A percentile compares a stretch with the other conserved stretches of the same genome.
phyloP scores from a whole-genome alignment of 495 filamentous ascomycete genomes.

The Collariella sp. region DNA sequence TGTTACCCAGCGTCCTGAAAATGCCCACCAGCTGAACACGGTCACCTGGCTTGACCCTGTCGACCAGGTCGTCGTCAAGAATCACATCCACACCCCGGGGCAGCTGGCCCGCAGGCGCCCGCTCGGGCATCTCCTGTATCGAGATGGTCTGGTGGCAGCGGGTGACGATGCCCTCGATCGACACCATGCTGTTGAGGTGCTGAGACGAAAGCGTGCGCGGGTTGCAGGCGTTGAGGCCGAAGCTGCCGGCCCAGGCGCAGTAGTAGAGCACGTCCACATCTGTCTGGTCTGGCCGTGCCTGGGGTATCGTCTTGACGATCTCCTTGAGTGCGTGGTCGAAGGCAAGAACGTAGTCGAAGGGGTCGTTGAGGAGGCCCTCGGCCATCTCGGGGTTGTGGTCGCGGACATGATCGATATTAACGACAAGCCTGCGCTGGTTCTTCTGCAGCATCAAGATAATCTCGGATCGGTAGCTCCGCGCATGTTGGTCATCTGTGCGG shows the following conservation, averaged over 20 bases:
- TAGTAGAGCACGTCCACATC: constrained; percentile 63
- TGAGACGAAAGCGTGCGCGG: constrained; percentile 81
- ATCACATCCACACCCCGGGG: constrained; percentile 97
- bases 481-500: constrained; percentile 44
- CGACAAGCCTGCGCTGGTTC: constrained; percentile 63
- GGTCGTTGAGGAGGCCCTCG: constrained; percentile 75
- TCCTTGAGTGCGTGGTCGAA: constrained; percentile 87
- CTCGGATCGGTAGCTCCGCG: constrained; percentile 74
- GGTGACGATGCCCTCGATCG: constrained; percentile 95
- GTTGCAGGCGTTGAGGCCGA: constrained; percentile 91
- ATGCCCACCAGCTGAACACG: constrained; percentile 92
- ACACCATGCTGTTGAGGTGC: constrained; percentile 92
- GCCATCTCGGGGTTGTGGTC: constrained; percentile 82
- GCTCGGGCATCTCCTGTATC: constrained; percentile 98
- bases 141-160: constrained; percentile 96
- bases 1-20: constrained; percentile 86
- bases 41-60: constrained; percentile 91
- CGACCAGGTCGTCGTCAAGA: constrained; percentile 92
- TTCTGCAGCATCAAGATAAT: constrained; percentile 91
- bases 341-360: constrained; percentile 79
- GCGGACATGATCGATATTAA: constrained; percentile 92
- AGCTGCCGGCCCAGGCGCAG: constrained; percentile 88
- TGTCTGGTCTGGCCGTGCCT: constrained; percentile 44
- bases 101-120: constrained; percentile 91
- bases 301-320: constrained; percentile 67